phyloP scores from a whole-genome alignment of 2,329 filamentous ascomycete species.

The Pseudogymnoascus sp. region DNA sequence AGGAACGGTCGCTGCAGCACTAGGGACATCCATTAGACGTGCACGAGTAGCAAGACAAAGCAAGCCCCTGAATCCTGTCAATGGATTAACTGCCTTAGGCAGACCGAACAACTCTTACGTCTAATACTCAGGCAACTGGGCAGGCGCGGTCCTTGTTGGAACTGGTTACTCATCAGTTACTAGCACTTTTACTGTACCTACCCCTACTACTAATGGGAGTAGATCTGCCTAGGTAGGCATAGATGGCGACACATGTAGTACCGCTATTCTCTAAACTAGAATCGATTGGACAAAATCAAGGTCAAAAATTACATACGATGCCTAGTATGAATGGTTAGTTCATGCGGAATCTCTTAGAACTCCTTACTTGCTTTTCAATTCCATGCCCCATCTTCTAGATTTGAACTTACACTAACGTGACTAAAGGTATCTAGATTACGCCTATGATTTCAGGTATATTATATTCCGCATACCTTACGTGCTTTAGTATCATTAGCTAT shows the following conservation, averaged over 20 bases:
- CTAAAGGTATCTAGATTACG: conserved; percentile 42
- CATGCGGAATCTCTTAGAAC: neutral
- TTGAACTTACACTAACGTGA: neutral
- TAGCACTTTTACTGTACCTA: conserved; percentile 47
- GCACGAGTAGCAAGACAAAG: conserved; percentile 23
- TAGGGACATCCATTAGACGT: conserved; percentile 35
- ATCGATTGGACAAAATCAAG: conserved; percentile 46
- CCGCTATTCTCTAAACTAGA: conserved; percentile 50
- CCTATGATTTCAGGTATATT: conserved; percentile 41
- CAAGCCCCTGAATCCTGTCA: conserved; percentile 28
- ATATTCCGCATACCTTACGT: conserved; percentile 4
- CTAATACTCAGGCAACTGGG: conserved; percentile 51
- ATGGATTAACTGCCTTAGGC: conserved; percentile 24
- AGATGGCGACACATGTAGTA: conserved; percentile 49
- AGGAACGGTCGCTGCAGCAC: conserved; percentile 38
- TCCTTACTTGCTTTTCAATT: neutral
- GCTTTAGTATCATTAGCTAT: neutral
- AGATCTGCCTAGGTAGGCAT: conserved; percentile 55
- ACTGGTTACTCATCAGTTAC: conserved; percentile 46
- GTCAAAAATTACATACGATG: conserved; percentile 39
- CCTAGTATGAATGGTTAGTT: conserved; percentile 51
- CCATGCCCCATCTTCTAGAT: neutral
- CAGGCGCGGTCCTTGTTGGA: conserved; percentile 47
- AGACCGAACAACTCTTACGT: conserved; percentile 36
- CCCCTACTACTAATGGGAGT: conserved; percentile 38